Conservation (phyloP, 768 basidiomycete genomes). For the Boletus speciosus region DNA sequence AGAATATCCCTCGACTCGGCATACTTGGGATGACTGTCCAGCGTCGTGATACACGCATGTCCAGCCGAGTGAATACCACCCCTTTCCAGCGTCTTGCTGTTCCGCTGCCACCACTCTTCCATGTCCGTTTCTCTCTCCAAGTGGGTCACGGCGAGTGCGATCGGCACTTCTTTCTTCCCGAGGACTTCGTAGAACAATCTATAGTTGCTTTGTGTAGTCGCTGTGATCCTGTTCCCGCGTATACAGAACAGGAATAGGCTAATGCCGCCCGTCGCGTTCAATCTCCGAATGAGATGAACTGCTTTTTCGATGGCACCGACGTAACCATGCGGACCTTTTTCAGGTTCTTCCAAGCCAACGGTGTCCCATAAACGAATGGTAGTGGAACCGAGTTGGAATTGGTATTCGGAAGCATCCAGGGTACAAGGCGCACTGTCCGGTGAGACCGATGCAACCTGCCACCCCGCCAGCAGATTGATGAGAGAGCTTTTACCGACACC, state of each 20-base stretch:
- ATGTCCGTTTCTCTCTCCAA: conserved; percentile 34
- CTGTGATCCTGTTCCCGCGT: conserved; percentile 35
- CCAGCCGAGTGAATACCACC: conserved; percentile 23
- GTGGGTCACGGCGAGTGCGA: conserved; percentile 38
- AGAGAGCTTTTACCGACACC: conserved; percentile 25
- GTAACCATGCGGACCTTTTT: conserved; percentile 16
- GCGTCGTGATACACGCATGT: conserved; percentile 33
- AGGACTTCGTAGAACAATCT: conserved; percentile 25
- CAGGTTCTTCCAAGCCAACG: conserved; percentile 31
- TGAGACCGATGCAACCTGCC: conserved; percentile 22
- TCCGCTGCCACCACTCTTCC: conserved; percentile 34
- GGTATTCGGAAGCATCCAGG: conserved; percentile 27
- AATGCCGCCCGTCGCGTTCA: conserved; percentile 33
- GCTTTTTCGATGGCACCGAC: conserved; percentile 30
- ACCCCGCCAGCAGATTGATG: conserved; percentile 29
- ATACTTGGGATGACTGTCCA: conserved; percentile 25
- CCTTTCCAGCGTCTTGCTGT: conserved; percentile 17
- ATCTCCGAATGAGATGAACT: conserved; percentile 31
- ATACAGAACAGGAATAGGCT: conserved; percentile 41
- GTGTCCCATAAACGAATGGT: conserved; percentile 33
- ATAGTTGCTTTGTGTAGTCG: conserved; percentile 25
- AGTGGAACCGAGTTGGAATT: conserved; percentile 20
- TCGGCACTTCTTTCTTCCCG: conserved; percentile 35
- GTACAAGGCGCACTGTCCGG: conserved; percentile 33
- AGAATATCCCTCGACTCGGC: conserved; percentile 30